phyloP scores from a whole-genome alignment of 106 monocot genomes.

The Platanthera zijinensis region DNA sequence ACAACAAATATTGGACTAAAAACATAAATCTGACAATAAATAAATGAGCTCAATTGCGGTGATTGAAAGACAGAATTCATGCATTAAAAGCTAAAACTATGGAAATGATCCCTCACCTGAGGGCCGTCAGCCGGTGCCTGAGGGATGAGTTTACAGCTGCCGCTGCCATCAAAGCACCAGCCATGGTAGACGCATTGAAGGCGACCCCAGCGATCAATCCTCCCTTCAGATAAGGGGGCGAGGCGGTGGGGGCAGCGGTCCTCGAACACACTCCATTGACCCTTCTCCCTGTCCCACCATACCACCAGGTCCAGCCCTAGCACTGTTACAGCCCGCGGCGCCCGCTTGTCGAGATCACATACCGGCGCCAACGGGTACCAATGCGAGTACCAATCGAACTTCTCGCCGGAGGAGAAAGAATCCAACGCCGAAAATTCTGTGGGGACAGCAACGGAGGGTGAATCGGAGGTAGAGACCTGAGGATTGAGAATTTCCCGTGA shows the following conservation, averaged over 20 bases:
- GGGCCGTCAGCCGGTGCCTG: constrained; percentile 74
- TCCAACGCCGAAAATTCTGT: not conserved
- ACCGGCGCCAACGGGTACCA: constrained; percentile 89
- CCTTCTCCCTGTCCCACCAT: constrained; percentile 70
- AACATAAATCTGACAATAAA: not conserved
- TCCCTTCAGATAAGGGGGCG: constrained; percentile 88
- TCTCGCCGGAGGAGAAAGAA: constrained; percentile 1
- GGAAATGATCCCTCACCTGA: constrained; percentile 11
- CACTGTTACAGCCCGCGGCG: constrained; percentile 66
- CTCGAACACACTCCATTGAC: constrained; percentile 77
- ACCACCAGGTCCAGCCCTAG: constrained; percentile 78
- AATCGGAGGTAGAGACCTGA: not conserved
- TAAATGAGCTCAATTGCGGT: not conserved
- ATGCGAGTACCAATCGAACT: constrained; percentile 77
- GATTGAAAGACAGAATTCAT: not conserved
- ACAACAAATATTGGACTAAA: too few species aligned
- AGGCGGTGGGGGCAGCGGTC: constrained; percentile 88
- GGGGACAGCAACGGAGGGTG: not conserved
- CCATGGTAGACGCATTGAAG: constrained; percentile 98
- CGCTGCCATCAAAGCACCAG: constrained; percentile 90
- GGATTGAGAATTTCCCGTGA: not conserved
- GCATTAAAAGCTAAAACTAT: not conserved
- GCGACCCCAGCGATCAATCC: constrained; percentile 68
- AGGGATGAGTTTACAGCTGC: constrained; percentile 73
- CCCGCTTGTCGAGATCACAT: constrained; percentile 79